Evolutionary conservation across 176 grass and related monocot genomes (phyloP), one percentile per base, ranked within the genome.

Genomic region (Aegilops longissima): DNA sequence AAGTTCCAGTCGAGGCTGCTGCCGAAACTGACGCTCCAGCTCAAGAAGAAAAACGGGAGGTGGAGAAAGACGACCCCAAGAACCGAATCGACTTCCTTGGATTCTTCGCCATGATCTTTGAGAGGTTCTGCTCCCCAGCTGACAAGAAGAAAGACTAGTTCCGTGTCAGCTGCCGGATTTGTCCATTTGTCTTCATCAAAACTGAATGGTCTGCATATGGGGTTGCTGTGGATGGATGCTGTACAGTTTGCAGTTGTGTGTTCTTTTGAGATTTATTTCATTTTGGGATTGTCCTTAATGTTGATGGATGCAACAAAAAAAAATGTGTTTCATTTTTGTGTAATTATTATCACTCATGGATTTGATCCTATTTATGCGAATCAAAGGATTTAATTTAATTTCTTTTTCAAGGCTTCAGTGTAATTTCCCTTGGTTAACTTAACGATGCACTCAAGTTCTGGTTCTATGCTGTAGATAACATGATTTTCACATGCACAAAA

Each of bases 91-190:
- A 36, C 38, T 64, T 90, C 42, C 4, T 69, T 0, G 85, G 87
- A 14, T 90, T 81, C 87, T 90, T 93, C 2, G 87, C 84, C 63
- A 87, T 58, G 80, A 44, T 93, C 17, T 87, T 87, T 51, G 84
- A 93, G 84, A 93, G 77, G 81, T 84, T 71, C 77, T 93, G 91
- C 84, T 85, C 81, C 81, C 84, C 87, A 64, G 70, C 12, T 35
- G 49, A 73, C 58, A 86, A 89, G 81, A 92, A 92, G 80, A 90
- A 89, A 40, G 84, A 93, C 62, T 93, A 72, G 86, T 18, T 54
- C 51, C 16, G 44, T 47, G 44, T 8, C 39, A 64, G 36, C 17
- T 77, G 52, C 80, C n/a, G 51, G 39, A 29, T 74, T 47, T 47
- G 14, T 74, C n/a, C 24, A 74, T 47, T 69, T 76, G 52, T 61